Conservation (phyloP, 1,284 basidiomycete genomes). For the Tilletia walkeri region DNA sequence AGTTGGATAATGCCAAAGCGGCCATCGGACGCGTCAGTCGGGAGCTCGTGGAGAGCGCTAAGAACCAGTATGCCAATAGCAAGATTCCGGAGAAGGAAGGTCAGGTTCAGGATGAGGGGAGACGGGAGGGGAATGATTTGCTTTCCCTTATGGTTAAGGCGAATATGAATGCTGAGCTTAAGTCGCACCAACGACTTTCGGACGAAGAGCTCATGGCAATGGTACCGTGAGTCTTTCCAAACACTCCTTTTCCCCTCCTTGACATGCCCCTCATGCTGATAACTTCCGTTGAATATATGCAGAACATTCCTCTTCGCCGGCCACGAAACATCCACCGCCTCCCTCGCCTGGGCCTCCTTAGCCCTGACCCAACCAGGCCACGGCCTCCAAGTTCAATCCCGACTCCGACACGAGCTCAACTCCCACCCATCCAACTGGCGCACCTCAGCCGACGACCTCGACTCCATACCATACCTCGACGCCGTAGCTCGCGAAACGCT, state of each 20-base stretch:
- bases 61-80: not conserved
- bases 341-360: not conserved
- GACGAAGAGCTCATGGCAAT: slow-evolving; percentile 17
- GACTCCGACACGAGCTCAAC: slow-evolving; percentile 15
- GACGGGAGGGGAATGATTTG: slow-evolving; percentile 1
- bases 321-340: slow-evolving; percentile 7
- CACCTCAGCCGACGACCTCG: slow-evolving; percentile 16
- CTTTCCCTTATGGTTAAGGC: slow-evolving; percentile 16
- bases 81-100: not conserved
- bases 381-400: slow-evolving; percentile 5
- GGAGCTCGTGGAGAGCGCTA: not conserved
- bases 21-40: not conserved
- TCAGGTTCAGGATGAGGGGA: not conserved
- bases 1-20: not conserved
- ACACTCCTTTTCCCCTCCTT: not conserved
- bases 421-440: not conserved
- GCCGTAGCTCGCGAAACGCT: slow-evolving; percentile 17
- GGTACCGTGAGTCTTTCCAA: not conserved
- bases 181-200: slow-evolving; percentile 9
- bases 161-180: not conserved
- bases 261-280: not conserved
- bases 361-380: slow-evolving; percentile 9
- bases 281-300: not conserved
- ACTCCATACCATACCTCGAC: slow-evolving; percentile 17
- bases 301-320: slow-evolving; percentile 9